phyloP scores from a whole-genome alignment of 345 rosid genomes.

The Luvunga scandens region DNA sequence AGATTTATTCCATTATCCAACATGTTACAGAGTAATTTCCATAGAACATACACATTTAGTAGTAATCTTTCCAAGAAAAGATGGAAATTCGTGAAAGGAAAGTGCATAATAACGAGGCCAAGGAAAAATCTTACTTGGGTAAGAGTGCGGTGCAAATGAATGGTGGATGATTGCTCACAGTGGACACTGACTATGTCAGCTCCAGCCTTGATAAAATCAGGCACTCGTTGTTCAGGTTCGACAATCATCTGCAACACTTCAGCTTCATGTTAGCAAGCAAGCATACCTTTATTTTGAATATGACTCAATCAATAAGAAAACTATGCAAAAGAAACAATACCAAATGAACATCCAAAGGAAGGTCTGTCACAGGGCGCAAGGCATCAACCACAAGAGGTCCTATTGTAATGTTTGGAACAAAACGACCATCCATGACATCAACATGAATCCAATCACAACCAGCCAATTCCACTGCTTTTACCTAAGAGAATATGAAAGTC shows the following conservation, averaged over 20 bases:
- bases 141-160: conserved; percentile 93
- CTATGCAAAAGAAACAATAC: conserved; percentile 35
- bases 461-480: conserved; percentile 85
- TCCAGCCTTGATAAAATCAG: conserved; percentile 98
- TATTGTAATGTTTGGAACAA: conserved; percentile 97
- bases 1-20: not conserved
- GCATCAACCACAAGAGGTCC: conserved; percentile 97
- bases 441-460: conserved; percentile 98
- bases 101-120: not conserved
- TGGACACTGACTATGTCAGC: conserved; percentile 98
- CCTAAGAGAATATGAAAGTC: conserved; percentile 42
- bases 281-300: not conserved
- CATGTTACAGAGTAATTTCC: not conserved
- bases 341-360: conserved; percentile 97
- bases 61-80: not conserved
- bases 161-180: conserved; percentile 91
- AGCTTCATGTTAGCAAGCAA: conserved; percentile 19
- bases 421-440: conserved; percentile 98
- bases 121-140: conserved; percentile 47
- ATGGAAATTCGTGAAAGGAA: not conserved
- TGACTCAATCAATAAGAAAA: not conserved
- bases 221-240: conserved; percentile 89
- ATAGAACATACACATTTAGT: not conserved
- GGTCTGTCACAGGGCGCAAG: conserved; percentile 90
- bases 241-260: conserved; percentile 75